A percentile compares a stretch with the other conserved stretches of the same genome.
Conservation (phyloP, 208 protist species). For the Leishmania turanica region DNA sequence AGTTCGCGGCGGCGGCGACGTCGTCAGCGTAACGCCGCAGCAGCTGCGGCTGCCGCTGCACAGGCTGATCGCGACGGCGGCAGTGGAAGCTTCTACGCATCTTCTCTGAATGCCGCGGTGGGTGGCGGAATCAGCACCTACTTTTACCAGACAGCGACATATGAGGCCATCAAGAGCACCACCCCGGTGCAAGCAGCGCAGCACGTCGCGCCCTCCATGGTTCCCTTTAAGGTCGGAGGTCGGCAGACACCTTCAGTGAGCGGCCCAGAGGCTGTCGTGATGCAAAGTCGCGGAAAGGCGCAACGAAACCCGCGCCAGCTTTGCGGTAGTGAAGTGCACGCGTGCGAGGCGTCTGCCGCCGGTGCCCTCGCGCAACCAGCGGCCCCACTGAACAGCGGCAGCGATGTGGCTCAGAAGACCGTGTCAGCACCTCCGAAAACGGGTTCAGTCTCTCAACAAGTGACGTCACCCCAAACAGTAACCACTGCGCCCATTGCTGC, state of each 20-base stretch:
- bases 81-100: neutral
- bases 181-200: conserved; percentile 32
- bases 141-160: conserved; percentile 66
- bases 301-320: neutral
- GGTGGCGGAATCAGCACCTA: neutral
- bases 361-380: neutral
- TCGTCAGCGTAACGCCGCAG: conserved; percentile 37
- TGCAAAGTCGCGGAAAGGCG: neutral
- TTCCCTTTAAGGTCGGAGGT: conserved; percentile 18
- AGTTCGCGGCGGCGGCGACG: conserved; percentile 47
- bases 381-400: neutral
- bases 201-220: conserved; percentile 31
- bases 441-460: neutral
- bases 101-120: neutral
- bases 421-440: neutral
- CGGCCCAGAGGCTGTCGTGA: neutral
- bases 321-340: neutral
- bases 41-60: conserved; percentile 21
- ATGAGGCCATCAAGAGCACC: conserved; percentile 68
- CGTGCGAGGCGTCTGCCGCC: neutral
- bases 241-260: neutral
- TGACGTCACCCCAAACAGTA: neutral
- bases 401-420: neutral
- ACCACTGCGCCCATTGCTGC: neutral
- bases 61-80: conserved; percentile 1